Conservation (phyloP, 164 flowering plant genomes). For the Aristolochia californica region DNA sequence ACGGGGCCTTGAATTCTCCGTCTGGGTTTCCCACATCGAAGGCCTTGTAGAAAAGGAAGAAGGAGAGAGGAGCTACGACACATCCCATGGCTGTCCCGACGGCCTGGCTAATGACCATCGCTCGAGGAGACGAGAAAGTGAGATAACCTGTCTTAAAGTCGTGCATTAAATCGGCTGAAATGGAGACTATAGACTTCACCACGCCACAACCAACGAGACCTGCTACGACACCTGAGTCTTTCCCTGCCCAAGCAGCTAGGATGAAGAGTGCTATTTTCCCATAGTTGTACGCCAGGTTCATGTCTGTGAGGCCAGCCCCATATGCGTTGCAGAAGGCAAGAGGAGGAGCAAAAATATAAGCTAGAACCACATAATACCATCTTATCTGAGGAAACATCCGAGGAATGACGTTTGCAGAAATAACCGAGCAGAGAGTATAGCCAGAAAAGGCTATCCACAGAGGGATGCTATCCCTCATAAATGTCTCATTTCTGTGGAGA, state of each 20-base stretch:
- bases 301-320: constrained; percentile 88
- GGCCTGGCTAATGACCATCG: constrained; percentile 77
- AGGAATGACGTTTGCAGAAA: constrained; percentile 65
- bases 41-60: constrained; percentile 84
- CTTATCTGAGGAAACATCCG: constrained; percentile 70
- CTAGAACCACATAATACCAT: constrained; percentile 75
- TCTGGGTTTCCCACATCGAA: constrained; percentile 78
- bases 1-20: constrained; percentile 85
- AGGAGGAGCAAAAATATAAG: constrained; percentile 71
- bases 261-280: constrained; percentile 85
- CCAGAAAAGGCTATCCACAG: constrained; percentile 56
- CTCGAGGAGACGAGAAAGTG: constrained; percentile 75
- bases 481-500: constrained; percentile 43
- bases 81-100: constrained; percentile 89
- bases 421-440: constrained; percentile 38
- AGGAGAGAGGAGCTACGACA: constrained; percentile 75
- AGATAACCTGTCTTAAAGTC: constrained; percentile 88
- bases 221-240: constrained; percentile 63
- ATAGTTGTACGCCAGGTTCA: constrained; percentile 86
- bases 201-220: constrained; percentile 87
- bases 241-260: constrained; percentile 56
- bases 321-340: constrained; percentile 94
- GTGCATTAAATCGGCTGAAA: constrained; percentile 83
- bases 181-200: constrained; percentile 66
- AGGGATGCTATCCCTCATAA: constrained; percentile 63